Evolutionary conservation across 371 early-diverging fungal genomes (phyloP), one percentile per base, ranked within the genome.

Genomic region (Mortierella sp.): DNA sequence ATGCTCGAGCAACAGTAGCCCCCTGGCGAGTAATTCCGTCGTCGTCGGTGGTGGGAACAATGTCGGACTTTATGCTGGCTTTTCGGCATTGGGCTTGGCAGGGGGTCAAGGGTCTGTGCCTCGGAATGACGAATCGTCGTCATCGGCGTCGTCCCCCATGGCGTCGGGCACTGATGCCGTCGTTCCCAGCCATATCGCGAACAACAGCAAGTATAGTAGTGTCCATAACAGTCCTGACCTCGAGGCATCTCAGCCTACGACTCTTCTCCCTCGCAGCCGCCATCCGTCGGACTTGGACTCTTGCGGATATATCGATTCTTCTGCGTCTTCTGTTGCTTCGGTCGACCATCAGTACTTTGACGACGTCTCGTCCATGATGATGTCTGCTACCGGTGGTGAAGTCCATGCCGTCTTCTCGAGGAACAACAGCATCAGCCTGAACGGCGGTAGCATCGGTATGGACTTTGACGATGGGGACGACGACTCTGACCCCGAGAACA

Each of bases 401-500:
- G n/a, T n/a, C n/a, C n/a, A n/a, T n/a, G n/a, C n/a, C n/a, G n/a
- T n/a, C 6, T 68, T 68, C 24, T 9, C 53, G 8, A 47, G 44
- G 7, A 47, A 22, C 29, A 41, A 55, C 6, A n/a, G n/a, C 29
- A 11, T 55, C 7, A 24, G 24, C 8, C 26, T 14, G 11, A 40
- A n/a, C 9, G 68, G 14, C n/a, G 64, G 39, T 5, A 40, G 45
- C 37, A 44, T 22, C 43, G 41, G 22, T 22, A 34, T 41, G 22
- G 48, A 9, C 24, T 45, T n/a, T 19, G 64, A 66, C 14, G 73
- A 55, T 13, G 79, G 70, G 0, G 79, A 74, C 1, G 66, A 63
- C 34, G 79, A 72, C 16, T 68, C 69, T 19, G 79, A 79, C 44
- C 26, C 43, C 1, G 73, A 73, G 29, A 77, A 50, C 48, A 47